phyloP scores from a whole-genome alignment of 305 asterid genomes.

The Salvia sclarea region DNA sequence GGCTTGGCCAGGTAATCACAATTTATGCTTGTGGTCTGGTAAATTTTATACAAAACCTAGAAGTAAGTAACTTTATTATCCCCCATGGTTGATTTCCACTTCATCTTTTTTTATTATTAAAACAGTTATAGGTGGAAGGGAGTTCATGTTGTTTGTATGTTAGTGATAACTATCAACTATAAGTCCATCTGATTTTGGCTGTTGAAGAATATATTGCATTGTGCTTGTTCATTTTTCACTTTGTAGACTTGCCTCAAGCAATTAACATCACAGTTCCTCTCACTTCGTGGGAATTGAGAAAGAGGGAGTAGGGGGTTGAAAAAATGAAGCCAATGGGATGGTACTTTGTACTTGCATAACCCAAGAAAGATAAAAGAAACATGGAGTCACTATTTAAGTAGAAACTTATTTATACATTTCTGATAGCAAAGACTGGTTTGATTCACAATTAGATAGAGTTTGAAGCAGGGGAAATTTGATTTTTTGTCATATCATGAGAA shows the following conservation, averaged over 20 bases:
- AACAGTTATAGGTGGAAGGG: conserved; percentile 5
- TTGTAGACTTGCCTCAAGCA: background rate
- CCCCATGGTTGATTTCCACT: background rate
- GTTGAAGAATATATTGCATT: background rate
- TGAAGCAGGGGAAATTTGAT: background rate
- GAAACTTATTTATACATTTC: background rate
- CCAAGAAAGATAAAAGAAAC: background rate
- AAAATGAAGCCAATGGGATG: background rate
- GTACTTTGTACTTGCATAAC: background rate
- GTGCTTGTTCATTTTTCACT: background rate
- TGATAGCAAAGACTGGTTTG: conserved; percentile 5
- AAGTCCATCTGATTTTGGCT: background rate
- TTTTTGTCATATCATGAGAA: background rate
- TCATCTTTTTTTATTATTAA: background rate
- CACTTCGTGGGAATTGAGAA: background rate
- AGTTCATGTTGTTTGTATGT: background rate
- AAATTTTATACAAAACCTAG: background rate
- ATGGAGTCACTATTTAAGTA: background rate
- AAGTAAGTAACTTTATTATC: background rate
- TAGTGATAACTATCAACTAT: background rate
- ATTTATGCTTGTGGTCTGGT: conserved; percentile 21
- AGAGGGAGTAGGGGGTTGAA: background rate
- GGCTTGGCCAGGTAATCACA: conserved; percentile 91
- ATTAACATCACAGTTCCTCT: background rate
- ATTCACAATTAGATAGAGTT: background rate